Conservation (phyloP, 352 stramenopile genomes). For the Pythium diclinum region DNA sequence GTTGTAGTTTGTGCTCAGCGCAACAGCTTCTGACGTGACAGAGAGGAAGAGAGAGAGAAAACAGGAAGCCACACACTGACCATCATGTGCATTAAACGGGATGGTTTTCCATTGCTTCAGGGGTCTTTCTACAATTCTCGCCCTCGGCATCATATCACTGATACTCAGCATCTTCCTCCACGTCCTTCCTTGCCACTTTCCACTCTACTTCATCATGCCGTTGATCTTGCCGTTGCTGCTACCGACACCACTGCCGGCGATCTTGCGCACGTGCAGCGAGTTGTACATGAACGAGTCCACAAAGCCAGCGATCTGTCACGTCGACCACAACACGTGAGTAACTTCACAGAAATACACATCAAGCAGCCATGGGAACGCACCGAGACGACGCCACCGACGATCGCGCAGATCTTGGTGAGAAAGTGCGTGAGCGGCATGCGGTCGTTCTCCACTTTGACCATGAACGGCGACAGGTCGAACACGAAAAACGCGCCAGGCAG, state of each 20-base stretch:
- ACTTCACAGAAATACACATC: neutral
- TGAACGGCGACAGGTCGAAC: constrained; percentile 83
- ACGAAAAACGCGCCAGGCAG: constrained; percentile 83
- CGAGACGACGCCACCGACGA: constrained; percentile 79
- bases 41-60: too few species aligned
- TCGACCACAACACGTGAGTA: neutral
- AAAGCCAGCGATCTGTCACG: constrained; percentile 80
- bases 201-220: constrained; percentile 24
- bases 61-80: too few species aligned
- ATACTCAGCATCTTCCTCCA: neutral
- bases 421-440: constrained; percentile 80
- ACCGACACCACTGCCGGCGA: constrained; percentile 14
- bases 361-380: constrained; percentile 33
- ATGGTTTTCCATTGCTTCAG: neutral
- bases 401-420: constrained; percentile 81
- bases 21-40: too few species aligned
- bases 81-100: neutral
- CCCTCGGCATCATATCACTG: neutral
- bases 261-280: constrained; percentile 57
- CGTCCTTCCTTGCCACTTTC: neutral
- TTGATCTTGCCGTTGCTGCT: constrained; percentile 24
- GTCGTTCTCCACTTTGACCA: constrained; percentile 85
- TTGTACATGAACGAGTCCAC: constrained; percentile 88
- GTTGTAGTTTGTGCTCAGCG: too few species aligned
- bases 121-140: neutral